phyloP scores from a whole-genome alignment of 1,284 basidiomycete species.

The Phenoliferia sp. region DNA sequence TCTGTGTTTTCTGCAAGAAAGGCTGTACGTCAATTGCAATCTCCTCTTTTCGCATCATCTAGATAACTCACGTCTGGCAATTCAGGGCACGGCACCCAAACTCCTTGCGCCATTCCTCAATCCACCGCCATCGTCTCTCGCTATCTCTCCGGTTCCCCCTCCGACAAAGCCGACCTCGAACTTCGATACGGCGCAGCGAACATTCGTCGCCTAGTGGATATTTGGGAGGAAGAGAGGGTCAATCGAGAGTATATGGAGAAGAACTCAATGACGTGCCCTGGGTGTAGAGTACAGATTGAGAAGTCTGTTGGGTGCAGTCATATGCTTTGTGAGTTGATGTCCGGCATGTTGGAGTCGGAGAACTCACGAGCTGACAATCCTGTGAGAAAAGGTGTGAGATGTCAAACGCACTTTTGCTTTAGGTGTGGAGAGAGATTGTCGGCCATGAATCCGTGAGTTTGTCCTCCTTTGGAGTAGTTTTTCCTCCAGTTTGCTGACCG shows the following conservation, averaged over 20 bases:
- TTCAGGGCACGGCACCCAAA: slow-evolving; percentile 71
- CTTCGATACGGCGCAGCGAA: slow-evolving; percentile 57
- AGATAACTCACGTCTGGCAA: slow-evolving; percentile 62
- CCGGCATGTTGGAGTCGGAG: neutral
- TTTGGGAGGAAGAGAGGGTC: slow-evolving; percentile 60
- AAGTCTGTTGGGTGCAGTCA: slow-evolving; percentile 71
- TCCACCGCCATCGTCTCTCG: slow-evolving; percentile 58
- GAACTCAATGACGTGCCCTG: slow-evolving; percentile 62
- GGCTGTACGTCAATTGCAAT: neutral
- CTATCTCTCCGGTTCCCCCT: slow-evolving; percentile 56
- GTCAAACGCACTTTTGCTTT: slow-evolving; percentile 69
- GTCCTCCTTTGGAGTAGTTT: neutral
- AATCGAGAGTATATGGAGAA: slow-evolving; percentile 60
- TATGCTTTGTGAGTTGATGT: neutral
- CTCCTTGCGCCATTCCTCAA: slow-evolving; percentile 58
- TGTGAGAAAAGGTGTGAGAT: slow-evolving; percentile 55
- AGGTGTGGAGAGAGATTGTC: slow-evolving; percentile 45
- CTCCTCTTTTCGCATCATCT: slow-evolving; percentile 46
- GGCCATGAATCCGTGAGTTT: slow-evolving; percentile 48
- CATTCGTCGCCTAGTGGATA: slow-evolving; percentile 54
- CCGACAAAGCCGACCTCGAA: slow-evolving; percentile 53
- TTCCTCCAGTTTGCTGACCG: neutral
- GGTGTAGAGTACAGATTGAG: slow-evolving; percentile 63
- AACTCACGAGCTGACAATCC: neutral
- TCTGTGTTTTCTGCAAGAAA: slow-evolving; percentile 14